Evolutionary conservation across 2,329 filamentous ascomycete species (phyloP).

Genomic region (Claviceps digitariae): DNA sequence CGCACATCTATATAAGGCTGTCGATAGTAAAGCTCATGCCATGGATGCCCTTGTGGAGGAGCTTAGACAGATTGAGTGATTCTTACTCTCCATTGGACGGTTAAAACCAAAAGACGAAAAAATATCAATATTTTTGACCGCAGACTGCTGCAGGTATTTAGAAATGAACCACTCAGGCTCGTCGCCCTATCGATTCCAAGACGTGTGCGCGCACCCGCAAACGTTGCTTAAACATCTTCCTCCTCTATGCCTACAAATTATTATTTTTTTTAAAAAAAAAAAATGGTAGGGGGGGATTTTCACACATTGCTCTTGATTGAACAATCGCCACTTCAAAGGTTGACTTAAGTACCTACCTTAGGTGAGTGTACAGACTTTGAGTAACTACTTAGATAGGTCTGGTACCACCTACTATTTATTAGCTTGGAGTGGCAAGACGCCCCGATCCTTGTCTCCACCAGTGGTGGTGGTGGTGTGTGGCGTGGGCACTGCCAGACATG

Average conservation of each 20-base stretch:
- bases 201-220: background rate
- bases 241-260: background rate
- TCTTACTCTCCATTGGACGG: background rate
- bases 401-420: no score
- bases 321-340: background rate
- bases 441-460: no score
- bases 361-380: no score
- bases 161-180: background rate
- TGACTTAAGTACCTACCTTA: no score
- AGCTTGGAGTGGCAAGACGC: no score
- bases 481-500: no score
- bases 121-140: conserved; percentile 1
- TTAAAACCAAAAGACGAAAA: background rate
- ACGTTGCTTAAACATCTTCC: background rate
- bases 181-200: background rate
- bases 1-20: conserved; percentile 34
- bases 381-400: no score
- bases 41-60: conserved; percentile 25
- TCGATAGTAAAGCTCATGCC: conserved; percentile 30
- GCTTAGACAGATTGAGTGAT: conserved; percentile 12
- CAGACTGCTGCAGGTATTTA: background rate
- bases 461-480: no score
- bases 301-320: background rate
- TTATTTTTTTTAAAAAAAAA: no score
- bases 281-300: background rate